Evolutionary conservation across 2,329 filamentous ascomycete species (phyloP).

Genomic region (Juglanconis sp.): DNA sequence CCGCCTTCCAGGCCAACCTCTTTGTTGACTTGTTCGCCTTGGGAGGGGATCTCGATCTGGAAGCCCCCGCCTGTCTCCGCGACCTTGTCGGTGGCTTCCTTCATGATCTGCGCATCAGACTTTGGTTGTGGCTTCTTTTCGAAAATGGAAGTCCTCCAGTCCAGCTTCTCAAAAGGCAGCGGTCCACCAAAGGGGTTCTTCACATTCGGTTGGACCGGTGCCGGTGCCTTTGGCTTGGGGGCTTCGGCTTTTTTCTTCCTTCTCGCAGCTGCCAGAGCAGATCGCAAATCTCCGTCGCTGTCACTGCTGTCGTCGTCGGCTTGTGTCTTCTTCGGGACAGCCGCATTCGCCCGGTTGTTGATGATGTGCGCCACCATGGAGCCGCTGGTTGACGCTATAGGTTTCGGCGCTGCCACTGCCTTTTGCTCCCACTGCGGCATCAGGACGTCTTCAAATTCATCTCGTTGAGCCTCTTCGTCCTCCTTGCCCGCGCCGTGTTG

Average conservation of each 20-base stretch:
- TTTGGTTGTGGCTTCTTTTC: slow-evolving; percentile 35
- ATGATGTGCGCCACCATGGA: slow-evolving; percentile 70
- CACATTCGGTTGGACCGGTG: slow-evolving; percentile 45
- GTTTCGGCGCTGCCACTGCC: slow-evolving; percentile 48
- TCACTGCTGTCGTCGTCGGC: slow-evolving; percentile 59
- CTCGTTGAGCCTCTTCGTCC: slow-evolving; percentile 35
- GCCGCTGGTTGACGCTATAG: slow-evolving; percentile 49
- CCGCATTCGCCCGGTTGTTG: slow-evolving; percentile 68
- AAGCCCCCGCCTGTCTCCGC: slow-evolving; percentile 34
- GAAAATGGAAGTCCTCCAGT: slow-evolving; percentile 62
- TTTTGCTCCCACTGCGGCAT: slow-evolving; percentile 56
- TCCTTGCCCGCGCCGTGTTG: slow-evolving; percentile 42
- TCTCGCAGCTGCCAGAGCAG: slow-evolving; percentile 70
- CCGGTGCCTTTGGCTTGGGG: slow-evolving; percentile 23
- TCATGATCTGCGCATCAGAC: slow-evolving; percentile 12
- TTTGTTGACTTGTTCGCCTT: slow-evolving; percentile 8
- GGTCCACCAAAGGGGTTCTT: slow-evolving; percentile 72
- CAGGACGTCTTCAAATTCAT: slow-evolving; percentile 49
- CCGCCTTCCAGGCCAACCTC: slow-evolving; percentile 57
- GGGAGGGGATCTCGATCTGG: slow-evolving; percentile 23
- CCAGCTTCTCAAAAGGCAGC: slow-evolving; percentile 85
- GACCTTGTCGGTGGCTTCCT: slow-evolving; percentile 22
- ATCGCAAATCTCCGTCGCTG: slow-evolving; percentile 75
- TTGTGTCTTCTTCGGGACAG: slow-evolving; percentile 46
- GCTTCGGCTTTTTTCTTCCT: slow-evolving; percentile 49